These are phyloP conservation scores for Aspergillus luchuensis DNA, from an alignment of 2,329 filamentous ascomycete species.

Conservation along the genomic window DNA sequence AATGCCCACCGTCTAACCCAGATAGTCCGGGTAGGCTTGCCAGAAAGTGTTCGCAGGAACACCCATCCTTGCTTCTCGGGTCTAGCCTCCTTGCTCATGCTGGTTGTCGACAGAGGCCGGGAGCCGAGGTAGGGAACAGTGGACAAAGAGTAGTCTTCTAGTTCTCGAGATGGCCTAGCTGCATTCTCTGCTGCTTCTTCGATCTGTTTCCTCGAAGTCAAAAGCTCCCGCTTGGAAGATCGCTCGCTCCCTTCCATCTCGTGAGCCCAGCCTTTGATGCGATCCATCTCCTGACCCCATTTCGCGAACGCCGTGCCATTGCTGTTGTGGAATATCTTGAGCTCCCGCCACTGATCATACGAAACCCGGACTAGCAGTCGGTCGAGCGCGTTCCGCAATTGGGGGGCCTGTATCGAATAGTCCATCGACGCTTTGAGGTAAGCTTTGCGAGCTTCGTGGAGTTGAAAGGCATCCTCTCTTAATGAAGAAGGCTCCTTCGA, in stretches of 20 bases:
- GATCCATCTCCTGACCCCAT: conserved; percentile 80
- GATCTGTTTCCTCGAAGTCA: conserved; percentile 76
- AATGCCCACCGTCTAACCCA: conserved; percentile 97
- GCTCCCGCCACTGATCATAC: conserved; percentile 83
- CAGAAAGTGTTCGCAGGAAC: conserved; percentile 76
- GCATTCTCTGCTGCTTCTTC: conserved; percentile 72
- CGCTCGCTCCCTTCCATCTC: conserved; percentile 92
- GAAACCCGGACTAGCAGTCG: conserved; percentile 83
- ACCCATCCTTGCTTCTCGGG: conserved; percentile 94
- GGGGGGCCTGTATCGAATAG: conserved; percentile 84
- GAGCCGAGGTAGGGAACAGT: conserved; percentile 85
- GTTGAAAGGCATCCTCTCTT: conserved; percentile 91
- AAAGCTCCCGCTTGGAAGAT: conserved; percentile 78
- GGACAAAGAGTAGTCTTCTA: conserved; percentile 88
- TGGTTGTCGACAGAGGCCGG: conserved; percentile 65
- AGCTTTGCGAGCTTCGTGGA: conserved; percentile 86
- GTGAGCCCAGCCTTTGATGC: conserved; percentile 87
- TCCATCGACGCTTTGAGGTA: conserved; percentile 94
- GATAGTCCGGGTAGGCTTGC: conserved; percentile 84
- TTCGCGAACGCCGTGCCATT: conserved; percentile 63
- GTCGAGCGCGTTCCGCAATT: conserved; percentile 80
- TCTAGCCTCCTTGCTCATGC: conserved; percentile 52
- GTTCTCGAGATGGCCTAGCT: conserved; percentile 80
- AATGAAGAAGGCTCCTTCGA: conserved; percentile 90
- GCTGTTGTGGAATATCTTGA: conserved; percentile 70